These are phyloP conservation scores for Pseudofabraea citricarpa DNA, from an alignment of 2,329 filamentous ascomycete species.

Conservation along the genomic window DNA sequence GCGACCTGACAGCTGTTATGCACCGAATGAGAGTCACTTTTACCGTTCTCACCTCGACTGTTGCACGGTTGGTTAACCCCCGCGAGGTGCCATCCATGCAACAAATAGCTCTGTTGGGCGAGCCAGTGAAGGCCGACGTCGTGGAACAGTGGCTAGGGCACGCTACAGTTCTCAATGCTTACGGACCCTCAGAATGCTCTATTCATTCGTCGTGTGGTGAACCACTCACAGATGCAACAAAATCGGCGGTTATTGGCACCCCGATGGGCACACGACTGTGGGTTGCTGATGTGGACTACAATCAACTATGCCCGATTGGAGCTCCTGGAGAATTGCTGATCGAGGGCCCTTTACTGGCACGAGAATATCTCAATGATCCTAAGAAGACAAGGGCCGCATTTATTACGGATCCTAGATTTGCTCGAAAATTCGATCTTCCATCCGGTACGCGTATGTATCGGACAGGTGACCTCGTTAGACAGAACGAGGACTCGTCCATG, in stretches of 20 bases:
- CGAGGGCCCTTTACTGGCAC: conserved; percentile 37
- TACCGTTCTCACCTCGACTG: conserved; percentile 1
- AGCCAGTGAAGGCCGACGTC: conserved; percentile 1
- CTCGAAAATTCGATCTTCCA: conserved; percentile 1
- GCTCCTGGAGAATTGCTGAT: conserved; percentile 32
- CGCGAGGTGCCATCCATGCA: conserved; percentile 1
- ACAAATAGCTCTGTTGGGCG: conserved; percentile 2
- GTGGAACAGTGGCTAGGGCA: conserved; percentile 1
- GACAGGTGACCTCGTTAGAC: conserved; percentile 1
- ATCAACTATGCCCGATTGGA: conserved; percentile 22
- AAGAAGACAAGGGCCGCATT: conserved; percentile 53
- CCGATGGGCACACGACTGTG: conserved; percentile 1
- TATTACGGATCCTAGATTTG: conserved; percentile 43
- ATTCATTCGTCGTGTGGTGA: conserved; percentile 2
- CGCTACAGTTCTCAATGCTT: conserved; percentile 2
- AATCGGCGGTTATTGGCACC: conserved; percentile 1
- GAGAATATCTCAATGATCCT: conserved; percentile 54
- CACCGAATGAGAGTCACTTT: conserved; percentile 1
- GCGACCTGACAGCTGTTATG: conserved; percentile 1
- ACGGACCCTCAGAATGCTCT: conserved; percentile 3
- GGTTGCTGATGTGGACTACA: conserved; percentile 2
- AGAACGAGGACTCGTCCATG: conserved; percentile 1
- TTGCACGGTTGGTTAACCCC: conserved; percentile 1
- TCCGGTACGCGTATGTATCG: conserved; percentile 1
- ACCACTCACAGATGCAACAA: background rate